Evolutionary conservation across 139 green algal species (phyloP), one percentile per base, ranked within the genome.

Genomic region (Pedinophyceae sp.): DNA sequence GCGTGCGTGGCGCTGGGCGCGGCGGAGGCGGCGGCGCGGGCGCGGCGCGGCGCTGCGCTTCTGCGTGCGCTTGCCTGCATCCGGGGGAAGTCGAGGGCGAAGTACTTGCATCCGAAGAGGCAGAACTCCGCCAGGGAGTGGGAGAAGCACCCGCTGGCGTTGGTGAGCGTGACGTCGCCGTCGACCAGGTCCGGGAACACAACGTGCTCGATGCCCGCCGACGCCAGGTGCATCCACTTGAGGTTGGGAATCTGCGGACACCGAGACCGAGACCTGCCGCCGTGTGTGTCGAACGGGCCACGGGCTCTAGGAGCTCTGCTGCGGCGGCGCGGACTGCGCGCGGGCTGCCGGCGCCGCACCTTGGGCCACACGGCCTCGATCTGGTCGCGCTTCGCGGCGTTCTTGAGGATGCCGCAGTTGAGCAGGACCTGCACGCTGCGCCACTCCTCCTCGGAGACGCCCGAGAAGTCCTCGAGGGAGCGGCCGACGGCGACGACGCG

Each of bases 101-200:
- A 93, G 38, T 55, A 88, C 58, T 70, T 82, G 70, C 72, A 84
- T 4, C 61, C 73, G 13, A 74, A 72, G 13, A 93, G 54, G 10
- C 60, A 64, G 54, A 76, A 93, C 74, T 93, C 83, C 17, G 80
- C 80, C 18, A 93, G 62, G 6, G 65, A 79, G 58, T 85, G 69
- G 45, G 58, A 78, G 74, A 82, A 93, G 19, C 74, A 73, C 7
- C 83, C 80, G 69, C 82, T 83, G 24, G 74, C 78, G 64, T 93
- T 93, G 50, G 77, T 87, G 4, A 93, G 57, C 4, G 59, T 23
- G 23, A 86, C 69, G 1, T 56, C 30, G 25, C 62, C 58, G 1
- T 79, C 59, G 3, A 79, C 51, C 17, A 92, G 72, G 20, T 78
- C 70, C 2, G 64, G 65, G 27, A 82, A 82, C 17, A 88, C 55